Conservation (phyloP, 2,329 filamentous ascomycete species). For the Polychaeton citri region DNA sequence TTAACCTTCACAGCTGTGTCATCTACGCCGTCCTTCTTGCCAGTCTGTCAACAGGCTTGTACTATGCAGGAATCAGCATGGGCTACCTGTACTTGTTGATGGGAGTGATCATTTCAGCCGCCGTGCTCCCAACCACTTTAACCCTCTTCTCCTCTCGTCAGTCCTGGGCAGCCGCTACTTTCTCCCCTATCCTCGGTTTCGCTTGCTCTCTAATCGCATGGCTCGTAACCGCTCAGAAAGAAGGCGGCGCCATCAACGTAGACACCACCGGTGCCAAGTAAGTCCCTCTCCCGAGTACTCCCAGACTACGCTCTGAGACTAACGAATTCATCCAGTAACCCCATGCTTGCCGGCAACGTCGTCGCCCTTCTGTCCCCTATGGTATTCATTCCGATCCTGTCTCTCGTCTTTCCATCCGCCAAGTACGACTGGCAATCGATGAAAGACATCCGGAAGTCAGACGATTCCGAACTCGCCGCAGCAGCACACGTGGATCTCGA, state of each 20-base stretch:
- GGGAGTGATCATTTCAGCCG: constrained; percentile 79
- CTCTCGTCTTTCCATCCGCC: constrained; percentile 52
- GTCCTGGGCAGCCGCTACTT: constrained; percentile 58
- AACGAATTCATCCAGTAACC: constrained; percentile 32
- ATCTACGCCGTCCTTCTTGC: constrained; percentile 68
- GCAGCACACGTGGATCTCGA: constrained; percentile 54
- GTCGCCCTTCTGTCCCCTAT: constrained; percentile 65
- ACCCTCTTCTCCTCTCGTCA: constrained; percentile 72
- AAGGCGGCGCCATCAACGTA: constrained; percentile 57
- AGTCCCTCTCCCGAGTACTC: constrained; percentile 6
- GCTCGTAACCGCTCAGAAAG: constrained; percentile 60
- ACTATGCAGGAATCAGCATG: constrained; percentile 55
- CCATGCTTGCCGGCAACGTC: constrained; percentile 81
- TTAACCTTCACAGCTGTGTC: constrained; percentile 42
- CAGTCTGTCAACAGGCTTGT: constrained; percentile 59
- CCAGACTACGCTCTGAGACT: background rate
- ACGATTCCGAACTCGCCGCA: constrained; percentile 59
- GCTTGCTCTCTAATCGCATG: constrained; percentile 58
- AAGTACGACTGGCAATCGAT: constrained; percentile 82
- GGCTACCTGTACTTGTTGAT: constrained; percentile 82
- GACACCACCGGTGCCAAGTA: constrained; percentile 65
- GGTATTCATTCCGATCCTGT: constrained; percentile 64
- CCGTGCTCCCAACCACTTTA: constrained; percentile 60
- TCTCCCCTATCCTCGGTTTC: constrained; percentile 57
- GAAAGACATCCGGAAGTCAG: constrained; percentile 62